Evolutionary conservation across 495 filamentous ascomycete species (phyloP).

Genomic region (Pseudotulostoma volvatum): DNA sequence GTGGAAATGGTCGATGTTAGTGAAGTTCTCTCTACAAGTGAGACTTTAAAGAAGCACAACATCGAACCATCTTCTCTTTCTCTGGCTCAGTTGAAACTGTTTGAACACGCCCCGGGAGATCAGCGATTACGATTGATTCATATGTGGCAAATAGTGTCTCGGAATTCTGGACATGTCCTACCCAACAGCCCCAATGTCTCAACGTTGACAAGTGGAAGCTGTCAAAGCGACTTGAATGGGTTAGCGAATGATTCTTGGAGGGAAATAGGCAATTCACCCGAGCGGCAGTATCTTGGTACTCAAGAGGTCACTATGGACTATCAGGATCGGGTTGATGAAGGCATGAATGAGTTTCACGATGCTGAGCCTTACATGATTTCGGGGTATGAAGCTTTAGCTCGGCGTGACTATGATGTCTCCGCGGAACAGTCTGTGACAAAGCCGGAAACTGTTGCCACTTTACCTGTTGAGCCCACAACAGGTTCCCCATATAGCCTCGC

Average conservation of each 20-base stretch:
- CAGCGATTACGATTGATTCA: constrained; percentile 45
- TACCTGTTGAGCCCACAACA: constrained; percentile 22
- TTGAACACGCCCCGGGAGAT: constrained; percentile 39
- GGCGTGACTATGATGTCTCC: constrained; percentile 32
- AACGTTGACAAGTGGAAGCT: neutral
- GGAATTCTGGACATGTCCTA: neutral
- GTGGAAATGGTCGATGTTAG: constrained; percentile 1
- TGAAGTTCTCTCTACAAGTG: constrained; percentile 1
- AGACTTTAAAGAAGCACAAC: constrained; percentile 31
- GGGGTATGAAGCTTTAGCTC: constrained; percentile 44
- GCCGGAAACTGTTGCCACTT: no score
- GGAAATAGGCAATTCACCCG: no score
- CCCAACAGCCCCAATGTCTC: neutral
- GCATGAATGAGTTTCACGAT: constrained; percentile 17
- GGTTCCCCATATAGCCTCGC: constrained; percentile 35
- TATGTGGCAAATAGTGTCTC: constrained; percentile 38
- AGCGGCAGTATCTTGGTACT: constrained; percentile 6
- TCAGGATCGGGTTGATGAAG: constrained; percentile 14
- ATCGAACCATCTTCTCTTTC: constrained; percentile 39
- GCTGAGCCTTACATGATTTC: constrained; percentile 57
- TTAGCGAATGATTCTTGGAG: no score
- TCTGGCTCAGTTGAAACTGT: constrained; percentile 41
- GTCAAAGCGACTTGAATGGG: no score
- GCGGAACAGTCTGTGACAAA: constrained; percentile 11
- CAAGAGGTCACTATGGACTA: constrained; percentile 36